Conservation (phyloP, 2,329 filamentous ascomycete species). For the Hypocreales sp. region DNA sequence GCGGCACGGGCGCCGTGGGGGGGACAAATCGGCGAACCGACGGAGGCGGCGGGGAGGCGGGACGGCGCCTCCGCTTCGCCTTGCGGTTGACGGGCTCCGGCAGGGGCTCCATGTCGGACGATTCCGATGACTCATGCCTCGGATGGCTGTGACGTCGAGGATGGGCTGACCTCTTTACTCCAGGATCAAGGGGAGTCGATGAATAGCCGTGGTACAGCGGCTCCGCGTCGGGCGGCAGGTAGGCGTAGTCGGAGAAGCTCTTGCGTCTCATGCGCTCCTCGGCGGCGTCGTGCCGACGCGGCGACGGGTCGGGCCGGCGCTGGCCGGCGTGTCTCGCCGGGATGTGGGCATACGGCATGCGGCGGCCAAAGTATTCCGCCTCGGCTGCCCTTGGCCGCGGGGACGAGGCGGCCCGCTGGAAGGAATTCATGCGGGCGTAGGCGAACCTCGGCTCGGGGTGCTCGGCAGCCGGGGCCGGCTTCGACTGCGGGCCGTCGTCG, state of each 20-base stretch:
- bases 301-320: constrained; percentile 16
- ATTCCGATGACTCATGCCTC: constrained; percentile 22
- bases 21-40: constrained; percentile 19
- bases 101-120: constrained; percentile 24
- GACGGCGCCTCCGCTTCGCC: constrained; percentile 10
- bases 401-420: constrained; percentile 10
- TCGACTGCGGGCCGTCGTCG: constrained; percentile 3
- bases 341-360: constrained; percentile 24
- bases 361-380: constrained; percentile 16
- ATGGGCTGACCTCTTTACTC: constrained; percentile 13
- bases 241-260: constrained; percentile 35
- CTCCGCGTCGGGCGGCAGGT: constrained; percentile 18
- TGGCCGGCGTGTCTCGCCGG: constrained; percentile 18
- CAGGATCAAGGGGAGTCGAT: constrained; percentile 18
- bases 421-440: constrained; percentile 18
- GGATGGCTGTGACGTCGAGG: constrained; percentile 34
- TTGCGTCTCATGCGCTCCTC: constrained; percentile 27
- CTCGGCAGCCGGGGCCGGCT: constrained; percentile 11
- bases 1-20: constrained; percentile 12
- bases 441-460: constrained; percentile 18
- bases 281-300: constrained; percentile 20
- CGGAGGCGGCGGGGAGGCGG: constrained; percentile 12
- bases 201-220: constrained; percentile 11
- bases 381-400: constrained; percentile 14
- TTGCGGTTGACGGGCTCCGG: constrained; percentile 8